Evolutionary conservation across 1,284 basidiomycete genomes (phyloP).

Genomic region (Mrakiaceae sp.): DNA sequence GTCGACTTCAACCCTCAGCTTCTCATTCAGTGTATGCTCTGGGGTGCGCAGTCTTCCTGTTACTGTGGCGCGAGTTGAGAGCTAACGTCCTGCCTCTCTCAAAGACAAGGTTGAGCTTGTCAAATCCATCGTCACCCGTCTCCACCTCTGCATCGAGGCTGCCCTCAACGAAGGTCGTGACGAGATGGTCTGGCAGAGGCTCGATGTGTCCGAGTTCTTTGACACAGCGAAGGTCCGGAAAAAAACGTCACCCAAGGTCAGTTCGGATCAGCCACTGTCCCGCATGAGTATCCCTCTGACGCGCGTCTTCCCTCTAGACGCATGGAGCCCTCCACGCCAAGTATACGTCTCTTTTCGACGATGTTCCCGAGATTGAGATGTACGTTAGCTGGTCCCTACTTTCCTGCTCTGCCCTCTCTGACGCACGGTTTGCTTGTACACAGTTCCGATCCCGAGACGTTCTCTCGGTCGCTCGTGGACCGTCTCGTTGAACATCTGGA

Average conservation of each 20-base stretch:
- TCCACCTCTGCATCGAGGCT: conserved; percentile 40
- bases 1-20: conserved; percentile 84
- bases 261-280: no score
- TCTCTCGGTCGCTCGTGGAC: conserved; percentile 51
- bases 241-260: no score
- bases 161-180: conserved; percentile 25
- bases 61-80: not conserved
- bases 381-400: no score
- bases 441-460: conserved; percentile 33
- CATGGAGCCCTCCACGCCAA: conserved; percentile 18
- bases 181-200: conserved; percentile 2
- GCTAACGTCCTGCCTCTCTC: not conserved
- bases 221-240: not conserved
- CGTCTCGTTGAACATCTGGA: conserved; percentile 55
- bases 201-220: conserved; percentile 10
- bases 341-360: conserved; percentile 31
- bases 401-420: no score
- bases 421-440: no score
- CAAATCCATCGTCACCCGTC: conserved; percentile 61
- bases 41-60: conserved; percentile 47
- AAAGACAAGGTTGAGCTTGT: conserved; percentile 71
- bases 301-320: not conserved
- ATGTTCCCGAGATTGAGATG: conserved; percentile 11
- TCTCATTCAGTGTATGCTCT: conserved; percentile 76
- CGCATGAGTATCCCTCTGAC: no score